phyloP scores from a whole-genome alignment of 1,284 basidiomycete species.

The Austroboletus niveus region DNA sequence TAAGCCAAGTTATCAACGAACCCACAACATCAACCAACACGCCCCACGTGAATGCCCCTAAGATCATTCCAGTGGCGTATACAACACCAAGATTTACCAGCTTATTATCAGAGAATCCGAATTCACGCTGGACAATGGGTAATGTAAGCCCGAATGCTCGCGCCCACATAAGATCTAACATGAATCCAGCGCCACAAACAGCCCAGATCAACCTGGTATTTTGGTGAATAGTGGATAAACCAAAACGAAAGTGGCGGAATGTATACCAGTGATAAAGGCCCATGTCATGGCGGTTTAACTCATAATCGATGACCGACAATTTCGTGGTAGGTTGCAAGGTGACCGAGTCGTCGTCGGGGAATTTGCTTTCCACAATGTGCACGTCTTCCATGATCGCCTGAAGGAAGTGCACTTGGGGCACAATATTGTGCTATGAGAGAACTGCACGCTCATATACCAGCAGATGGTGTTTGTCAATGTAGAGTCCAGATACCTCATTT shows the following conservation, averaged over 20 bases:
- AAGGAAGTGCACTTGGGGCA: no score
- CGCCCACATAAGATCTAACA: slow-evolving; percentile 13
- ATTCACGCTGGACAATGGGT: slow-evolving; percentile 12
- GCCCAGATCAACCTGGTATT: slow-evolving; percentile 17
- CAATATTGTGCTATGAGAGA: no score
- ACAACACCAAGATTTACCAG: slow-evolving; percentile 8
- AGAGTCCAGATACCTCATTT: no score
- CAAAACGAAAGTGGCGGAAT: background rate
- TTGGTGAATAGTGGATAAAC: background rate
- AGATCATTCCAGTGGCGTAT: slow-evolving; percentile 2
- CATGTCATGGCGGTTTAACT: background rate
- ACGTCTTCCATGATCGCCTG: background rate
- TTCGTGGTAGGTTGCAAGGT: background rate
- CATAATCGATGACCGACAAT: background rate
- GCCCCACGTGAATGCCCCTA: slow-evolving; percentile 16
- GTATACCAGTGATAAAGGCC: background rate
- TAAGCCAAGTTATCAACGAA: slow-evolving; percentile 1
- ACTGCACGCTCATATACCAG: no score
- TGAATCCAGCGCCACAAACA: slow-evolving; percentile 13
- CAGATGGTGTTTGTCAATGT: no score
- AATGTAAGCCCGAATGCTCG: slow-evolving; percentile 1
- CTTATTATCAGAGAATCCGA: slow-evolving; percentile 18
- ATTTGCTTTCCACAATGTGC: background rate
- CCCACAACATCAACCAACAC: slow-evolving; percentile 16
- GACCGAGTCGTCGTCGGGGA: background rate